Evolutionary conservation across 1,284 basidiomycete species (phyloP), one percentile per base, ranked within the genome.

Genomic region (Irpex sp.): DNA sequence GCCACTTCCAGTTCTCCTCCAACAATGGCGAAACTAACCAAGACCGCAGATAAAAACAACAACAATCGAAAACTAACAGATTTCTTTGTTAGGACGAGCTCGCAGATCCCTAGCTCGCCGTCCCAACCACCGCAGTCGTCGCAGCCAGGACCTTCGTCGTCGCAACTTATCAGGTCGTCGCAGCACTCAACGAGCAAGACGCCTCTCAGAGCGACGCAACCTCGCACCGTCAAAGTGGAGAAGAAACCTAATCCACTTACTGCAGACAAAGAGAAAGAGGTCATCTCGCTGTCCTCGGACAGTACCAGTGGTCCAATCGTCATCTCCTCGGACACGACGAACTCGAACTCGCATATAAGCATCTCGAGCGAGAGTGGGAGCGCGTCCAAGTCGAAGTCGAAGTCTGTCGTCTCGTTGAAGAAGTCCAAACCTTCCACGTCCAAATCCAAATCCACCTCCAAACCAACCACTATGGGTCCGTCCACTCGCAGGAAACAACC

Each of bases 11-110:
- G 40, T 38, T 19, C 21, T 19, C 44, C 26, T 15, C 62, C 49
- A 37, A 61, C 64, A 59, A 68, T 67, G 67, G 63, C 60, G 55
- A 68, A 65, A 58, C 34, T 61, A 5, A 5, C 57, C 38, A 63
- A 63, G 63, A 68, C 61, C 49, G 36, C 54, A 26, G 62, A 62
- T 40, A 63, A 62, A 48, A 58, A 59, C 44, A 67, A 59, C 47
- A n/a, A 26, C 26, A 26, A 26, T 26, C 26, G 60, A 15, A 66
- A 64, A 26, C 36, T 69, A 5, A 66, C 66, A 2, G 66, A 66
- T 47, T 67, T 66, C 58, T 69, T 69, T 34, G 17, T 40, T n/a
- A 57, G 44, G 4, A n/a, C 60, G 44, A 60, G 57, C 52, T 63
- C 67, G 51, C 36, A 36, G 37, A 34, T 34, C 38, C 60, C 66